Base-by-base conservation (phyloP, 164 flowering plant species). In the Tetrastigma voinierianum region DNA sequence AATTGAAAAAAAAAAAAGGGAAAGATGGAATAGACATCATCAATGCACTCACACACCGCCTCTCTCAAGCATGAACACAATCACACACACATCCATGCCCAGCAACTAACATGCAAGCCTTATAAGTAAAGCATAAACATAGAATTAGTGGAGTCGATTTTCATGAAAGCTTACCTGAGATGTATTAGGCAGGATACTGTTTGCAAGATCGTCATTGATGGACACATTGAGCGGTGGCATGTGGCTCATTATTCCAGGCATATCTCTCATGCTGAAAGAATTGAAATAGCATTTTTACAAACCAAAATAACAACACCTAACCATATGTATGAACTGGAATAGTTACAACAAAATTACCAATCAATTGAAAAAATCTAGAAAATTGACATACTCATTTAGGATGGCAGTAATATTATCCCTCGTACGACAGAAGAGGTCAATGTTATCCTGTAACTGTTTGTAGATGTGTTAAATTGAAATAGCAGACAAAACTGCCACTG, bases 211-310 rank as follows among this genome's bases (percentile, higher is more conserved):
- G 67, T 89, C 90, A 57, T 94, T 81, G 45, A 91, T 70, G 19
- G 83, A 69, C 17, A 90, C 89, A 47, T 91, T 90, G 62, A 94
- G 77, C 19, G 93, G 90, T 17, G 87, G 93, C 98, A 92, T 90
- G 74, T 76, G 89, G 72, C 89, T 89, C 97, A 92, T 90, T 53
- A 89, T 79, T 64, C 94, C 97, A 49, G 91, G 96, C 83, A 79
- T 79, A 12, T 75, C 80, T 59, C 78, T 84, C 96, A 93, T 87
- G 76, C 98, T 93, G 89, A 79, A 81, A 40, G 57, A 52, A 59
- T 67, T 51, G 19, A 65, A 70, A 9, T 1, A 69, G 4, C 48
- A 47, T 10, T 56, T 49, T 5, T 20, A n/a, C 16, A 46, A 23
- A 11, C n/a, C 32, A 57, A 19, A 10, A 25, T 47, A 2, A 46